Percentiles rank a stretch among this genome's conserved stretches.
These are phyloP conservation scores for Podila verticillata DNA, from an alignment of 192 early-diverging fungal species.

Conservation along the genomic window DNA sequence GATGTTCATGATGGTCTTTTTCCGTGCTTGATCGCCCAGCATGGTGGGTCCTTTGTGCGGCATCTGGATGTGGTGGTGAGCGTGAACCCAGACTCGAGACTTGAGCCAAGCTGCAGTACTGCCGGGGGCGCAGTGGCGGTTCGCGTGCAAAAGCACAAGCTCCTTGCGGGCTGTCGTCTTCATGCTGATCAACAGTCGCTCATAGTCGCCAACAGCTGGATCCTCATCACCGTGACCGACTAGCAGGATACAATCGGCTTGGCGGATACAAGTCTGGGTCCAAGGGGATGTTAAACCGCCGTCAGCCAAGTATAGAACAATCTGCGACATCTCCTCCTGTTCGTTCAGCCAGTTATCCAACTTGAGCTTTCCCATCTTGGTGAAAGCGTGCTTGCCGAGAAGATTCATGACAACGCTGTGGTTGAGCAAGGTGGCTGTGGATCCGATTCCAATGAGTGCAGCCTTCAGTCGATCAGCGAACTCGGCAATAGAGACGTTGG, in stretches of 20 bases:
- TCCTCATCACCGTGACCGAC: slow-evolving; percentile 94
- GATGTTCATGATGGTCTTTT: slow-evolving; percentile 68
- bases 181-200: slow-evolving; percentile 89
- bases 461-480: slow-evolving; percentile 88
- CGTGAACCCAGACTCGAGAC: slow-evolving; percentile 87
- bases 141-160: slow-evolving; percentile 89
- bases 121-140: slow-evolving; percentile 80
- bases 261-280: slow-evolving; percentile 95
- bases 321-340: slow-evolving; percentile 86
- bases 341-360: slow-evolving; percentile 93
- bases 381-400: slow-evolving; percentile 93
- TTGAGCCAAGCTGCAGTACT: slow-evolving; percentile 93
- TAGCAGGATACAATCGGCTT: slow-evolving; percentile 96
- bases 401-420: slow-evolving; percentile 80
- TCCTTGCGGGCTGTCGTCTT: slow-evolving; percentile 99
- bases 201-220: slow-evolving; percentile 89
- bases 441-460: slow-evolving; percentile 76
- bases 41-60: slow-evolving; percentile 55
- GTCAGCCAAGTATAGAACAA: slow-evolving; percentile 97
- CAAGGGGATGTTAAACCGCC: slow-evolving; percentile 89
- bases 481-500: slow-evolving; percentile 82
- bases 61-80: slow-evolving; percentile 96
- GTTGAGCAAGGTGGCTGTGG: slow-evolving; percentile 81
- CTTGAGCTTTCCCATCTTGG: slow-evolving; percentile 91
- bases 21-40: slow-evolving; percentile 54